Base-by-base conservation (phyloP, 129 eudicot genomes). In the Artemisia argyi region DNA sequence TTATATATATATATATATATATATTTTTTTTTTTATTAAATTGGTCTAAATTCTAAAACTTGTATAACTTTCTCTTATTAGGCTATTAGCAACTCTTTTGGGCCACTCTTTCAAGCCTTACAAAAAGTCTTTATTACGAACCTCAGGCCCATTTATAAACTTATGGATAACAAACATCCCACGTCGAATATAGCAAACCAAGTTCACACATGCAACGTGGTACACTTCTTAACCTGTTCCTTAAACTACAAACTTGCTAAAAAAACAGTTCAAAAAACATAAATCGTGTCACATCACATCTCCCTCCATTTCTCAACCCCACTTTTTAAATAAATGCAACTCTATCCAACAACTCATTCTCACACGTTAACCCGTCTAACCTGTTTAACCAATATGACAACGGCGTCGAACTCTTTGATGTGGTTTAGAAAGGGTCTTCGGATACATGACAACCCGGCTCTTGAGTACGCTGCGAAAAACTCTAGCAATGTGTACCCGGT, bases 341-440 rank as follows among this genome's bases (percentile, higher is more conserved):
- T 62, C 22, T 20, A 11, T 53, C 13, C 46, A 0, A 9, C 16
- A 4, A 14, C 66, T 10, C 56, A 77, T 19, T 46, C 80, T 12
- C 58, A 44, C 65, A 68, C 15, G 68, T 62, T 65, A 19, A 76
- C 80, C 77, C 81, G 60, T 56, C 56, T 74, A 62, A 64, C 83
- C 56, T 64, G 13, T 10, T 59, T 30, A 19, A 58, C 88, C 24
- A 75, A 68, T n/a, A 91, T 88, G 91, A 80, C 83, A 50, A 30
- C 86, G 78, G 83, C 83, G 52, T 83, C 90, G 39, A 83, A 79
- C 69, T 77, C 97, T 1, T 74, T 91, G 71, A 75, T 88, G 80
- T 91, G 97, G 97, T 91, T 91, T 90, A 55, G 97, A 5, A 91
- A 88, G 85, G 97, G 97, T 56, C 89, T 91, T 52, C 95, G 97